A percentile compares a stretch with the other conserved stretches of the same genome.
phyloP scores from a whole-genome alignment of 1,284 basidiomycete genomes.

The Ceratobasidium papillatum region DNA sequence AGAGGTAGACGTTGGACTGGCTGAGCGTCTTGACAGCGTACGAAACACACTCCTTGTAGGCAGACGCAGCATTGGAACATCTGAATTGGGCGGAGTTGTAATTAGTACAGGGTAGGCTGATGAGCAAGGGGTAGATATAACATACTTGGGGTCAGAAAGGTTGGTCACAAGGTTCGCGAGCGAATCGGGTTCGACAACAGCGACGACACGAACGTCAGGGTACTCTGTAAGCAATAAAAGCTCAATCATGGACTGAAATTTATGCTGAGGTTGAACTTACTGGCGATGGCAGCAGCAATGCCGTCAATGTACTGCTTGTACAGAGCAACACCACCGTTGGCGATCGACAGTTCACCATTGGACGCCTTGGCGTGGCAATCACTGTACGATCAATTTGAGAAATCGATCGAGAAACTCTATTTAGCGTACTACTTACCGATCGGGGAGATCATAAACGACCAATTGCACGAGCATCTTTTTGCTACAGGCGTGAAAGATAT shows the following conservation, averaged over 20 bases:
- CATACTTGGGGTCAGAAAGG: constrained; percentile 62
- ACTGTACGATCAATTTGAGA: background rate
- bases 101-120: background rate
- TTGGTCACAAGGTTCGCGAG: constrained; percentile 70
- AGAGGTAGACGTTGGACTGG: constrained; percentile 53
- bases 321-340: constrained; percentile 49
- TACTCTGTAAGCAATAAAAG: constrained; percentile 53
- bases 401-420: background rate
- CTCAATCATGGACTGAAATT: background rate
- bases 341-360: constrained; percentile 29
- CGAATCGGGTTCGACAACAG: constrained; percentile 71
- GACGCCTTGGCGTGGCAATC: constrained; percentile 37
- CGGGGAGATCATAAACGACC: constrained; percentile 68
- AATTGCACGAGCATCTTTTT: constrained; percentile 65
- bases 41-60: constrained; percentile 63
- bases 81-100: background rate
- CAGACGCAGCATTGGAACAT: constrained; percentile 59
- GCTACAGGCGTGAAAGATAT: background rate
- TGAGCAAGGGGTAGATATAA: background rate
- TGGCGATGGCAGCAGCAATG: constrained; percentile 64
- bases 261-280: constrained; percentile 51
- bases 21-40: constrained; percentile 67
- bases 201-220: constrained; percentile 68
- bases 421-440: constrained; percentile 52
- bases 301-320: constrained; percentile 70